These are phyloP conservation scores for Microdochium trichocladiopsis DNA, from an alignment of 2,329 filamentous ascomycete genomes.

Conservation along the genomic window DNA sequence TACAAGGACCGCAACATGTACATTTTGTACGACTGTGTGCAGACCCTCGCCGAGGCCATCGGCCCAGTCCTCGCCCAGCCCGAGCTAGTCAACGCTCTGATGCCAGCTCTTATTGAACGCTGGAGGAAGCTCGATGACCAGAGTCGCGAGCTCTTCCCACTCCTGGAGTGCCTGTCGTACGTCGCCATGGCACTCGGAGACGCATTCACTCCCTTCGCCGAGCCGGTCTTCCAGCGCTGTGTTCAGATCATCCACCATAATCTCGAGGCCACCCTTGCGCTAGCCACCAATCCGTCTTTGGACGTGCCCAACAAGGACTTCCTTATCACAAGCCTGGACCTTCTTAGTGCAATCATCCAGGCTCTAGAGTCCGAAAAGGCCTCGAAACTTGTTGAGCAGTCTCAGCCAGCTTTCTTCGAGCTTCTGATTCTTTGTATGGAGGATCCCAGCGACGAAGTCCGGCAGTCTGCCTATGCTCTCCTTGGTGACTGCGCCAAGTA, in stretches of 20 bases:
- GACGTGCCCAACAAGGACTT: slow-evolving; percentile 95
- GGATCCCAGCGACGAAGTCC: slow-evolving; percentile 83
- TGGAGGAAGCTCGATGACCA: slow-evolving; percentile 85
- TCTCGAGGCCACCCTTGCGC: slow-evolving; percentile 70
- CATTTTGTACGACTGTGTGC: slow-evolving; percentile 96
- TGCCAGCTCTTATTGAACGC: slow-evolving; percentile 84
- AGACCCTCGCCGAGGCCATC: slow-evolving; percentile 90
- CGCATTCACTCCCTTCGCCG: slow-evolving; percentile 77
- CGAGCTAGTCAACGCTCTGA: slow-evolving; percentile 75
- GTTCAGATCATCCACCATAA: slow-evolving; percentile 89
- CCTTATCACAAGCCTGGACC: slow-evolving; percentile 86
- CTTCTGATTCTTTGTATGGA: slow-evolving; percentile 88
- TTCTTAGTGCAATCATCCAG: slow-evolving; percentile 89
- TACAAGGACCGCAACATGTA: slow-evolving; percentile 99
- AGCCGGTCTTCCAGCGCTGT: slow-evolving; percentile 80
- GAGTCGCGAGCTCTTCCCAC: slow-evolving; percentile 86
- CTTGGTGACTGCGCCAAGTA: slow-evolving; percentile 93
- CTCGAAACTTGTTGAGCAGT: slow-evolving; percentile 65
- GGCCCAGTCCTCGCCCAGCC: slow-evolving; percentile 74
- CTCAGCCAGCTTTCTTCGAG: slow-evolving; percentile 82
- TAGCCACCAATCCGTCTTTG: slow-evolving; percentile 57
- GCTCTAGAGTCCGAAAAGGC: slow-evolving; percentile 70
- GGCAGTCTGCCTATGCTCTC: slow-evolving; percentile 91
- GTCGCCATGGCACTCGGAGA: slow-evolving; percentile 80
- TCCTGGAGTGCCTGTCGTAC: slow-evolving; percentile 95